These are phyloP conservation scores for Camptophora hylomeconis DNA, from an alignment of 2,329 filamentous ascomycete species.

Conservation along the genomic window DNA sequence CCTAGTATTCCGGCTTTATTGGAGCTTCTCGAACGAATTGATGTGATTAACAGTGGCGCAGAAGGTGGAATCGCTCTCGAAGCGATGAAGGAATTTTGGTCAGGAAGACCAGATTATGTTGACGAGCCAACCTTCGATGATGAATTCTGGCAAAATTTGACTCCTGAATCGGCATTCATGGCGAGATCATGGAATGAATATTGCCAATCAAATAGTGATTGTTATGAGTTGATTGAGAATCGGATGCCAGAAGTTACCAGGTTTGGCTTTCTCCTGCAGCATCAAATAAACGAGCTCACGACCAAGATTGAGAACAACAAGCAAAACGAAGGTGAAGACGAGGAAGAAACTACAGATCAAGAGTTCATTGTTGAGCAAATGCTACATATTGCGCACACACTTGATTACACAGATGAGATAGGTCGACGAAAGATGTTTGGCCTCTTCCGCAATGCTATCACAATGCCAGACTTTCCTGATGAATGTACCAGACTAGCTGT, in stretches of 20 bases:
- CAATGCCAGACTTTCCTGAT: constrained; percentile 77
- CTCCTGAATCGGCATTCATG: constrained; percentile 79
- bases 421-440: constrained; percentile 93
- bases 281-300: constrained; percentile 51
- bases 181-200: constrained; percentile 90
- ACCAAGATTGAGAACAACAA: constrained; percentile 21
- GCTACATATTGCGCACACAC: constrained; percentile 76
- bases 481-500: constrained; percentile 82
- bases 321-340: constrained; percentile 38
- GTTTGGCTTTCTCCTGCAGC: constrained; percentile 73
- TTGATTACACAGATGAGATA: constrained; percentile 97
- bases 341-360: constrained; percentile 75
- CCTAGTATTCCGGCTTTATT: constrained; percentile 72
- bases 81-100: constrained; percentile 95
- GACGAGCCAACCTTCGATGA: constrained; percentile 33
- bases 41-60: constrained; percentile 77
- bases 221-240: constrained; percentile 67
- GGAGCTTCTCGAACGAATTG: constrained; percentile 85
- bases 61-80: constrained; percentile 85
- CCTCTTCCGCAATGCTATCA: constrained; percentile 71
- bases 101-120: constrained; percentile 56
- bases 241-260: constrained; percentile 92
- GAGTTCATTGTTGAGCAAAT: constrained; percentile 95
- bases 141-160: constrained; percentile 33
- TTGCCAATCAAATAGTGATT: constrained; percentile 65